Evolutionary conservation across 1,139 yeast species (phyloP).

Genomic region (Yamadazyma spencermartinsiae): DNA sequence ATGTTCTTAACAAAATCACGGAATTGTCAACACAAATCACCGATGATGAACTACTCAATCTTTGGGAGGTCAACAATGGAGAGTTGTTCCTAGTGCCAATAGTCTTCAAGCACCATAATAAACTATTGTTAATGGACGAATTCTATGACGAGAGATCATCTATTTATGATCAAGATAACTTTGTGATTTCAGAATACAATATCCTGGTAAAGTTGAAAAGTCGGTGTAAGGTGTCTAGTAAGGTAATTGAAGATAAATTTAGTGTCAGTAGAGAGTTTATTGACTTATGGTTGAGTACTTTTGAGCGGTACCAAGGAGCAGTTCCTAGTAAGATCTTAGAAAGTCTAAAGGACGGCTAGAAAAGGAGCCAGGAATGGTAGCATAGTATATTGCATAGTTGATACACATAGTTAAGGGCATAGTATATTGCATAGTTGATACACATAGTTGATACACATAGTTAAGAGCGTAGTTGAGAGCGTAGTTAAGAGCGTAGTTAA

Average conservation of each 20-base stretch:
- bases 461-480: background rate
- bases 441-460: background rate
- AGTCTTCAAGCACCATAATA: conserved; percentile 16
- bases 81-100: conserved; percentile 25
- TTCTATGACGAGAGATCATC: conserved; percentile 21
- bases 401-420: background rate
- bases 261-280: conserved; percentile 9
- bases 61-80: conserved; percentile 22
- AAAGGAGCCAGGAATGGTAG: too few species aligned
- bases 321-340: conserved; percentile 1
- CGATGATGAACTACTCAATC: conserved; percentile 12
- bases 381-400: too few species aligned
- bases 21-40: conserved; percentile 13
- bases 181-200: conserved; percentile 4
- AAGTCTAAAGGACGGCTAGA: too few species aligned
- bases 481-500: too few species aligned
- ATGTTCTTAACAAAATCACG: conserved; percentile 16
- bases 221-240: conserved; percentile 11
- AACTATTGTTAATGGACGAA: conserved; percentile 19
- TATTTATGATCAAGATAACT: conserved; percentile 9
- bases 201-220: conserved; percentile 9
- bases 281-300: conserved; percentile 7
- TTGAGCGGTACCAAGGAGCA: conserved; percentile 1
- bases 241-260: conserved; percentile 4
- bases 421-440: too few species aligned